phyloP scores from a whole-genome alignment of 495 filamentous ascomycete species.

The Hypoxylon lienhwacheense region DNA sequence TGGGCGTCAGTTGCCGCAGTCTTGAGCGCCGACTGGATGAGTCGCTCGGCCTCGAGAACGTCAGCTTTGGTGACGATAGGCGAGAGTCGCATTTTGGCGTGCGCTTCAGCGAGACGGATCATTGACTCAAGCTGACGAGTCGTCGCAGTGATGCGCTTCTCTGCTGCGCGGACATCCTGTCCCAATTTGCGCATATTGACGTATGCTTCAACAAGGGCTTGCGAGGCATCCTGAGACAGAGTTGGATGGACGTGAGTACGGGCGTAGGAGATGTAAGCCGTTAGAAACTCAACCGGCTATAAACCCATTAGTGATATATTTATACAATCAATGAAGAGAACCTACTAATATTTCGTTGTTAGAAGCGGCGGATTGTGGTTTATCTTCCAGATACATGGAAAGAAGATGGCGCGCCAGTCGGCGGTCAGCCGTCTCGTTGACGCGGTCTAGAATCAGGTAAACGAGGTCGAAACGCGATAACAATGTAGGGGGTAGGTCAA shows the following conservation, averaged over 20 bases:
- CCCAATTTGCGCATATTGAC: constrained; percentile 95
- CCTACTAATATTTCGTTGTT: constrained; percentile 75
- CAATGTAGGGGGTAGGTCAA: constrained; percentile 92
- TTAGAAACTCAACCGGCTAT: constrained; percentile 91
- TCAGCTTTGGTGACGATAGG: constrained; percentile 74
- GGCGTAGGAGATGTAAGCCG: constrained; percentile 96
- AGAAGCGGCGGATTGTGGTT: constrained; percentile 76
- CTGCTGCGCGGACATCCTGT: constrained; percentile 87
- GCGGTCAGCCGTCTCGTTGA: constrained; percentile 86
- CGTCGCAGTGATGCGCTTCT: constrained; percentile 96
- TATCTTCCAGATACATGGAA: constrained; percentile 96
- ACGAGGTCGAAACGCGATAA: constrained; percentile 96
- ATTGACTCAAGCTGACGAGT: constrained; percentile 95
- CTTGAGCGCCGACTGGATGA: constrained; percentile 95
- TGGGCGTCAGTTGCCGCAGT: constrained; percentile 93
- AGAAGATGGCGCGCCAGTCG: constrained; percentile 89
- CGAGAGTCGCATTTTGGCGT: constrained; percentile 94
- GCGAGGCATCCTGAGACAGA: constrained; percentile 73
- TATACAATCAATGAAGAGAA: constrained; percentile 15
- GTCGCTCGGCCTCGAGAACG: constrained; percentile 85
- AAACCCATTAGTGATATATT: constrained; percentile 27
- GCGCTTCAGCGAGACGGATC: constrained; percentile 94
- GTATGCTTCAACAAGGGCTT: constrained; percentile 81
- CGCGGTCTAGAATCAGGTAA: constrained; percentile 90
- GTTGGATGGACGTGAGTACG: constrained; percentile 81